These are phyloP conservation scores for Peronospora farinosa DNA, from an alignment of 352 stramenopile species.

Conservation along the genomic window DNA sequence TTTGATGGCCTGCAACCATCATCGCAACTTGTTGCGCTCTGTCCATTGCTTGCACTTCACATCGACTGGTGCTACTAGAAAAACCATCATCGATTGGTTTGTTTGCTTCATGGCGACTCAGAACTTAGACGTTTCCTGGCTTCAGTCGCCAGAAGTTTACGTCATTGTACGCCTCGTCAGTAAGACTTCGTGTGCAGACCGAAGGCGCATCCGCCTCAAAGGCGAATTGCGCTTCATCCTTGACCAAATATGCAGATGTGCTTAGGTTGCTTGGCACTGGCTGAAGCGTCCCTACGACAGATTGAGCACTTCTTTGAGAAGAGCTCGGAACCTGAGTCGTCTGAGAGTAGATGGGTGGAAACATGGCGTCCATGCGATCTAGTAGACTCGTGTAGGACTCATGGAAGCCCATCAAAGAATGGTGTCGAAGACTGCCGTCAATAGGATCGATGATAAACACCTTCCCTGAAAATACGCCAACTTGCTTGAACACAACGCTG, in stretches of 20 bases:
- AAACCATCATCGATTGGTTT: constrained; percentile 12
- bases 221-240: constrained; percentile 39
- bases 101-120: neutral
- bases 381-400: constrained; percentile 64
- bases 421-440: constrained; percentile 51
- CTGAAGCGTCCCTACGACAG: constrained; percentile 6
- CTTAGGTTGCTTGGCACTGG: constrained; percentile 13
- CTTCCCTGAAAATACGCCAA: constrained; percentile 72
- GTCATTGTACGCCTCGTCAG: constrained; percentile 82
- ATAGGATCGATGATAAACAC: constrained; percentile 61
- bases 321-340: constrained; percentile 12
- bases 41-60: constrained; percentile 2
- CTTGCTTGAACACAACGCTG: constrained; percentile 53
- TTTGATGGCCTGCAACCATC: constrained; percentile 9
- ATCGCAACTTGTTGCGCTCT: neutral
- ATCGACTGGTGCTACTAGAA: constrained; percentile 5
- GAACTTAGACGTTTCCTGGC: constrained; percentile 29
- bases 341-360: constrained; percentile 57
- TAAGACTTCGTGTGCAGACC: constrained; percentile 45
- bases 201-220: constrained; percentile 49
- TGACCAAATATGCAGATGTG: constrained; percentile 6
- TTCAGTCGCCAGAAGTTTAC: constrained; percentile 82
- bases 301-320: neutral
- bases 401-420: constrained; percentile 52
- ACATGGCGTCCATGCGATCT: constrained; percentile 63